phyloP scores from a whole-genome alignment of 139 green algal species.

The Volvox africanus region DNA sequence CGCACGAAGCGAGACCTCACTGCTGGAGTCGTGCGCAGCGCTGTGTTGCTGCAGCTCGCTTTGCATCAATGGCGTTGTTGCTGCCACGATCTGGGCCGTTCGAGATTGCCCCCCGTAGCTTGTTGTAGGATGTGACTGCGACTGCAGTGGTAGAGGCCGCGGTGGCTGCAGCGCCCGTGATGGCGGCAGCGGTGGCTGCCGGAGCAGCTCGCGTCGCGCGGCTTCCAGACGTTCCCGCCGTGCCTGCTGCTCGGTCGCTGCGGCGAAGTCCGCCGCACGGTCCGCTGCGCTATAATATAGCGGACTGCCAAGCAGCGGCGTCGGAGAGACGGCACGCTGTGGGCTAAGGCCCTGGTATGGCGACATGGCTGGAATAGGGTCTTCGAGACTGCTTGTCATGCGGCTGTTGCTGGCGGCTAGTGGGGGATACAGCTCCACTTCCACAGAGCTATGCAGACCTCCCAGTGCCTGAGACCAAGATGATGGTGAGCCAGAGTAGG shows the following conservation, averaged over 20 bases:
- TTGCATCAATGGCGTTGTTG: background rate
- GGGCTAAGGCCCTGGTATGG: background rate
- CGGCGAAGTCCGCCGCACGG: background rate
- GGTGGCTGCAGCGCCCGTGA: background rate
- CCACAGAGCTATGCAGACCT: background rate
- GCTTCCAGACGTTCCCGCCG: background rate
- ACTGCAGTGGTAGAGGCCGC: background rate
- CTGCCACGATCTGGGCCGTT: no score
- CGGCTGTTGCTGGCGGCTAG: background rate
- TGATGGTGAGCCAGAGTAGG: background rate
- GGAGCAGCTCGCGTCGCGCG: conserved; percentile 13
- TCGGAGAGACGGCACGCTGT: background rate
- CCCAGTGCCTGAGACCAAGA: background rate
- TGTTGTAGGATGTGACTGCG: background rate
- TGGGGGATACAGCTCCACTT: background rate
- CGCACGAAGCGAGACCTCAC: background rate
- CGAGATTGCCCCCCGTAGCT: no score
- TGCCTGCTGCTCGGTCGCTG: background rate
- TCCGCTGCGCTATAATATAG: background rate
- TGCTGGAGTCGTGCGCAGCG: background rate
- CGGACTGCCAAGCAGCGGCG: background rate
- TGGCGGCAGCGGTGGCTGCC: background rate
- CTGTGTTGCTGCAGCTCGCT: background rate
- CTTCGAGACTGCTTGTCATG: background rate
- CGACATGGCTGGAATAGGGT: background rate